These are phyloP conservation scores for Viola odorata DNA, from an alignment of 345 rosid genomes.

Conservation along the genomic window DNA sequence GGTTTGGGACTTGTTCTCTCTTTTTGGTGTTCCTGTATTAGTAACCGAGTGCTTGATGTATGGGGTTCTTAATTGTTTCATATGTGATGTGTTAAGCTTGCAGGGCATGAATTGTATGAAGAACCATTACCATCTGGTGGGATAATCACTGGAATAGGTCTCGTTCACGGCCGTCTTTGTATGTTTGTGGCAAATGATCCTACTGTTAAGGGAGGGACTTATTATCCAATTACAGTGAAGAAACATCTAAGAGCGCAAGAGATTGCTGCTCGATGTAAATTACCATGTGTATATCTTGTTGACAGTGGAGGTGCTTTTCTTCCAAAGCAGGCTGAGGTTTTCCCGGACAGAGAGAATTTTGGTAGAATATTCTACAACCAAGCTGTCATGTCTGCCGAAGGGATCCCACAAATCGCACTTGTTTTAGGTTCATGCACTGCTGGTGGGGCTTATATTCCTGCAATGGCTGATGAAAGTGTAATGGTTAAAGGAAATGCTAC, in stretches of 20 bases:
- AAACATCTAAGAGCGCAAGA: slow-evolving; percentile 98
- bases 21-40: background rate
- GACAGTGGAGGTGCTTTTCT: slow-evolving; percentile 96
- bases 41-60: background rate
- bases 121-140: slow-evolving; percentile 84
- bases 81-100: slow-evolving; percentile 61
- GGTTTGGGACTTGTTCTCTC: slow-evolving; percentile 27
- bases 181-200: slow-evolving; percentile 97
- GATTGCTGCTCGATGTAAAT: slow-evolving; percentile 77
- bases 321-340: slow-evolving; percentile 95
- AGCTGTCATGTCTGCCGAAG: slow-evolving; percentile 83
- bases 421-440: slow-evolving; percentile 96
- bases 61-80: slow-evolving; percentile 23
- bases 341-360: slow-evolving; percentile 92
- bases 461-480: slow-evolving; percentile 98
- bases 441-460: slow-evolving; percentile 97
- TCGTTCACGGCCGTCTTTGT: slow-evolving; percentile 85
- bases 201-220: slow-evolving; percentile 95
- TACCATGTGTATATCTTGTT: slow-evolving; percentile 88
- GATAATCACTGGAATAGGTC: slow-evolving; percentile 84
- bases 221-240: slow-evolving; percentile 89
- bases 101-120: slow-evolving; percentile 87
- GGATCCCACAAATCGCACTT: slow-evolving; percentile 90
- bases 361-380: slow-evolving; percentile 93
- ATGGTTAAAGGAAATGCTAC: slow-evolving; percentile 99